phyloP scores from a whole-genome alignment of 208 protist species.

The Wallacemonas sp. region DNA sequence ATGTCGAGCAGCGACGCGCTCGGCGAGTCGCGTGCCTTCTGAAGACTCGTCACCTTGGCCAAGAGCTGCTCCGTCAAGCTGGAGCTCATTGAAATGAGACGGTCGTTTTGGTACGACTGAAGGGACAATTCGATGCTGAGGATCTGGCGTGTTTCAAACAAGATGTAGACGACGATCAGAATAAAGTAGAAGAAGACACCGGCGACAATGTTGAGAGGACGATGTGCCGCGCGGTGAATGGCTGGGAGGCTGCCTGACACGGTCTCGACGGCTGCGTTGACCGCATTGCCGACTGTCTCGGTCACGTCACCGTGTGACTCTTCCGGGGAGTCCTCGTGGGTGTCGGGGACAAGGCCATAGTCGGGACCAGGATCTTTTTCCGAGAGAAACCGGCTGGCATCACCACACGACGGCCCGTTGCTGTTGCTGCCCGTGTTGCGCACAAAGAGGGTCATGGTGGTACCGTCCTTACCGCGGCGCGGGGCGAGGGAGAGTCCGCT shows the following conservation, averaged over 20 bases:
- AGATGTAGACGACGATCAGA: conserved; percentile 51
- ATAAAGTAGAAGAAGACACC: conserved; percentile 69
- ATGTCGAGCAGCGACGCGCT: conserved; percentile 9
- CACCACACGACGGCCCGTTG: background rate
- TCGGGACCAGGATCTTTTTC: conserved; percentile 14
- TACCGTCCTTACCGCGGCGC: conserved; percentile 25
- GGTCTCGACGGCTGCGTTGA: background rate
- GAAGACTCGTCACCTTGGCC: background rate
- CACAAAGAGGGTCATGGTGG: conserved; percentile 40
- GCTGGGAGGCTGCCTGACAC: background rate
- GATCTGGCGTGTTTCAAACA: conserved; percentile 30
- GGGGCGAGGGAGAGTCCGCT: conserved; percentile 6
- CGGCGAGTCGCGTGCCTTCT: background rate
- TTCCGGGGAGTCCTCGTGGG: background rate
- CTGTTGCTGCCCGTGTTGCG: conserved; percentile 6
- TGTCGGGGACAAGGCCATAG: background rate
- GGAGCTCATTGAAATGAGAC: conserved; percentile 41
- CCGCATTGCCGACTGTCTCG: background rate
- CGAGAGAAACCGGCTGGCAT: background rate
- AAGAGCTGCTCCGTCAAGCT: conserved; percentile 40
- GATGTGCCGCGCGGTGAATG: conserved; percentile 13
- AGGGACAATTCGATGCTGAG: conserved; percentile 31
- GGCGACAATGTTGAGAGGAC: conserved; percentile 24
- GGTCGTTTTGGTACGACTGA: conserved; percentile 42
- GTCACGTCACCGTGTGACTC: background rate